Base-by-base conservation (phyloP, 1,284 basidiomycete species). In the Rhodofomes roseus region DNA sequence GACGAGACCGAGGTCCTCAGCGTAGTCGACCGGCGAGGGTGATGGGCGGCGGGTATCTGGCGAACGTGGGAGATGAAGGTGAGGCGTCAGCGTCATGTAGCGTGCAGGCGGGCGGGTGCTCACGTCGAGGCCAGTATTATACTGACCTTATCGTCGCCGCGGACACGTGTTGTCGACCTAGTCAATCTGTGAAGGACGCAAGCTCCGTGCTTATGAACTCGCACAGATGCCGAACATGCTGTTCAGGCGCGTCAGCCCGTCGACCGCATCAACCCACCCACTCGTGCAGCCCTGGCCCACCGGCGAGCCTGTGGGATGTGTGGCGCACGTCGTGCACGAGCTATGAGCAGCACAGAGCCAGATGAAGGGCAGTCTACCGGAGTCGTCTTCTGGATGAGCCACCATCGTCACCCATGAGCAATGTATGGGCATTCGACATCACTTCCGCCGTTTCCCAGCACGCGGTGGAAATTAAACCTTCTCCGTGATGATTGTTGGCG, bases 31-130 rank as follows among this genome's bases (percentile, higher is more conserved):
- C 29, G 27, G 50, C 34, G 31, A 20, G 50, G 27, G 31, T 37
- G 50, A 52, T 8, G 29, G 50, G 16, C 31, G 50, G 34, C 31
- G 18, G 22, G 31, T 4, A 34, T 52, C 50, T 52, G 18, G 29
- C n/a, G 31, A 52, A 52, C 50, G 50, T 52, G 50, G 50, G 34
- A 34, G 50, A 37, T 52, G 50, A 37, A 25, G 31, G 50, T 52
- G 50, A 52, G 50, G 50, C 50, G 29, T 36, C 16, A 36, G 50
- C 50, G 50, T 52, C 50, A 52, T 52, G 50, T 52, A 52, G 50
- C 50, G 22, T 52, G 50, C 50, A 52, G n/a, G 31, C 16, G 31
- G 29, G 31, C 50, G 50, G 50, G 20, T 52, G 50, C 50, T 52
- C 50, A 11, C 50, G 18, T 52, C 22, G 50, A 52, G 27, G 31